Conservation (phyloP, 2,329 filamentous ascomycete genomes). For the Fusarium neocosmosporiellum region DNA sequence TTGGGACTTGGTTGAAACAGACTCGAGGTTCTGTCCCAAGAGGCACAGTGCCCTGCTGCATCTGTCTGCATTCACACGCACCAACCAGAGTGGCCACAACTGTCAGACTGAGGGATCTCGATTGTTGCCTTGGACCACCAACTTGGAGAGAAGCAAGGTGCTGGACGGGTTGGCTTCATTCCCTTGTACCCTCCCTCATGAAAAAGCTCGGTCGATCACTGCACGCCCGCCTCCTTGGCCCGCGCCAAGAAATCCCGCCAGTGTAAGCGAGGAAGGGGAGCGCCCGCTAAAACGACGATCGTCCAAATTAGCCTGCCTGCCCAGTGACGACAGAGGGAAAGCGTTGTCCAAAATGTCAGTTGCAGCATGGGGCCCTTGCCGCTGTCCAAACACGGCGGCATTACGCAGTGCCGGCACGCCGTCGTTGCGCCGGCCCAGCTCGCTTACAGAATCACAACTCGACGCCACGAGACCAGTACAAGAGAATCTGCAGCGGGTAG, state of each 20-base stretch:
- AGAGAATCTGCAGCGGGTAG: conserved; percentile 16
- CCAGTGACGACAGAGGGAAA: conserved; percentile 36
- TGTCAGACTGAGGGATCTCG: conserved; percentile 30
- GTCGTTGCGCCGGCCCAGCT: conserved; percentile 25
- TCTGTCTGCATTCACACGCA: conserved; percentile 16
- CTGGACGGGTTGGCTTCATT: conserved; percentile 32
- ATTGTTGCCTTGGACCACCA: conserved; percentile 27
- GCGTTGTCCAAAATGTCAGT: conserved; percentile 24
- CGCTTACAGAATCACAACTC: conserved; percentile 25
- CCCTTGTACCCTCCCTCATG: conserved; percentile 31
- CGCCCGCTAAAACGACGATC: conserved; percentile 46
- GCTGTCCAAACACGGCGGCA: conserved; percentile 28
- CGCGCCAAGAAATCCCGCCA: conserved; percentile 41
- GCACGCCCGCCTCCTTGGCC: conserved; percentile 30
- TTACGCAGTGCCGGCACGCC: conserved; percentile 34
- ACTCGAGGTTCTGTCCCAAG: conserved; percentile 2
- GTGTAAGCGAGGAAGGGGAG: conserved; percentile 46
- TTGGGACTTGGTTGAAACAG: conserved; percentile 25
- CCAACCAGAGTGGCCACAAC: conserved; percentile 26
- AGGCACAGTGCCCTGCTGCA: conserved; percentile 7
- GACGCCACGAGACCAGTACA: conserved; percentile 17
- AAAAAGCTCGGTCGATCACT: conserved; percentile 43
- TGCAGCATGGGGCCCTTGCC: conserved; percentile 27
- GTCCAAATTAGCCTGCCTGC: conserved; percentile 44
- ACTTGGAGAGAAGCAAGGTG: conserved; percentile 31